A percentile compares a stretch with the other conserved stretches of the same genome.
Conservation (phyloP, 2,329 filamentous ascomycete genomes). For the Diaporthe citri region DNA sequence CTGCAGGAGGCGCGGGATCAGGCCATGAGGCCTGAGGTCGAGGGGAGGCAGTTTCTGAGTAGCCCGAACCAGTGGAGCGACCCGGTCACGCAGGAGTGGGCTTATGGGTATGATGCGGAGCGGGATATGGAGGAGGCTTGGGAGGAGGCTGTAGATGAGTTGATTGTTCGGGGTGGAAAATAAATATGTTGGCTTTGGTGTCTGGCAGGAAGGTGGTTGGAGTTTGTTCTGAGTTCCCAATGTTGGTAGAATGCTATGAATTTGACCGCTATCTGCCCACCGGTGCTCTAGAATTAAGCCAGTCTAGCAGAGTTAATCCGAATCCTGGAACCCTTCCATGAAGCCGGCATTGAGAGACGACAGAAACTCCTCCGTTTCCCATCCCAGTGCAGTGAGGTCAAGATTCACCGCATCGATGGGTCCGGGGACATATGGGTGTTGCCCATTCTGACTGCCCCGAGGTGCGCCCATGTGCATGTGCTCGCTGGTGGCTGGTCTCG, state of each 20-base stretch:
- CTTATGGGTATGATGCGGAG: slow-evolving; percentile 62
- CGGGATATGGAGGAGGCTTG: slow-evolving; percentile 50
- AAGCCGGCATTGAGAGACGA: slow-evolving; percentile 19
- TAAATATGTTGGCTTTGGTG: background rate
- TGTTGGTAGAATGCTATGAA: background rate
- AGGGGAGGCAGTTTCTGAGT: slow-evolving; percentile 50
- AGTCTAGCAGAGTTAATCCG: slow-evolving; percentile 34
- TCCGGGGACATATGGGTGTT: slow-evolving; percentile 30
- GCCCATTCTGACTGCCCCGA: slow-evolving; percentile 10
- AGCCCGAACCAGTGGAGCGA: slow-evolving; percentile 64
- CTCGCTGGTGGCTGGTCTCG: background rate
- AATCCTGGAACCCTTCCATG: slow-evolving; percentile 24
- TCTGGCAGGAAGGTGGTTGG: too few relatives aligned
- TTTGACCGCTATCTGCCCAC: background rate
- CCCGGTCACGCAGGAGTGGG: slow-evolving; percentile 59
- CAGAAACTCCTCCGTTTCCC: slow-evolving; percentile 32
- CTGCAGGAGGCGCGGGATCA: slow-evolving; percentile 56
- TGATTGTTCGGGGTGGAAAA: background rate
- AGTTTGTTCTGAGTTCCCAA: background rate
- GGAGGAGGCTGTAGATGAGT: slow-evolving; percentile 28
- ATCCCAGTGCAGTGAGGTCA: slow-evolving; percentile 34
- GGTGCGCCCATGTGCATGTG: background rate
- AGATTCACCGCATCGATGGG: slow-evolving; percentile 34
- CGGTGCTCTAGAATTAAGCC: background rate
- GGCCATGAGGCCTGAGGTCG: slow-evolving; percentile 56